A percentile compares a stretch with the other conserved stretches of the same genome.
phyloP scores from a whole-genome alignment of 805 yeast genomes.

The Starmerella bacillaris region DNA sequence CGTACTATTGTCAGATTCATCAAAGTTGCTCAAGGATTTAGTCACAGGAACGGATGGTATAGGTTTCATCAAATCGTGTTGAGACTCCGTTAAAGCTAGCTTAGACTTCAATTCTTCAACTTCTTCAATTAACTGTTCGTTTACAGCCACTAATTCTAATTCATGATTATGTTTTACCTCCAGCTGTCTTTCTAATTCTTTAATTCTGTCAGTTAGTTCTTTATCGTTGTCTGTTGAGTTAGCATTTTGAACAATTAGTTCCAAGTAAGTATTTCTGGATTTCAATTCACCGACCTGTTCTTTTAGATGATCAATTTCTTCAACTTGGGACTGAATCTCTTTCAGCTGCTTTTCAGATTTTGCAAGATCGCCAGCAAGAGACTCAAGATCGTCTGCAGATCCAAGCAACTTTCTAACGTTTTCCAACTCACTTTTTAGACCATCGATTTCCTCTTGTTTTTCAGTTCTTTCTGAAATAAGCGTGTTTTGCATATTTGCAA shows the following conservation, averaged over 20 bases:
- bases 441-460: constrained; percentile 12
- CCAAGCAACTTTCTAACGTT: constrained; percentile 12
- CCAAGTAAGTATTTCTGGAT: constrained; percentile 10
- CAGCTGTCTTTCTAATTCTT: constrained; percentile 10
- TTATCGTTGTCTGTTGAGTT: neutral
- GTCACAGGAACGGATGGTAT: constrained; percentile 5
- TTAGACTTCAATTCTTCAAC: neutral
- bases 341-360: constrained; percentile 16
- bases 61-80: neutral
- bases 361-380: constrained; percentile 12
- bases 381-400: constrained; percentile 10
- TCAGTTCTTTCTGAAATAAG: constrained; percentile 19
- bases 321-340: constrained; percentile 14
- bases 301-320: constrained; percentile 20
- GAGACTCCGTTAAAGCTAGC: constrained; percentile 1
- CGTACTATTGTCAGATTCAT: constrained; percentile 3
- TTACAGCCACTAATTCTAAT: constrained; percentile 10
- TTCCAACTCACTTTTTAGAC: constrained; percentile 12
- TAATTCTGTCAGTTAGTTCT: constrained; percentile 1
- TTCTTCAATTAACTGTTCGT: constrained; percentile 5
- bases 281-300: constrained; percentile 16
- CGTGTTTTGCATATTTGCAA: constrained; percentile 24
- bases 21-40: constrained; percentile 3
- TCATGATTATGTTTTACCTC: constrained; percentile 3
- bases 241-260: neutral